Base-by-base conservation (phyloP, 2,329 filamentous ascomycete species). In the Orbilia oligospora region DNA sequence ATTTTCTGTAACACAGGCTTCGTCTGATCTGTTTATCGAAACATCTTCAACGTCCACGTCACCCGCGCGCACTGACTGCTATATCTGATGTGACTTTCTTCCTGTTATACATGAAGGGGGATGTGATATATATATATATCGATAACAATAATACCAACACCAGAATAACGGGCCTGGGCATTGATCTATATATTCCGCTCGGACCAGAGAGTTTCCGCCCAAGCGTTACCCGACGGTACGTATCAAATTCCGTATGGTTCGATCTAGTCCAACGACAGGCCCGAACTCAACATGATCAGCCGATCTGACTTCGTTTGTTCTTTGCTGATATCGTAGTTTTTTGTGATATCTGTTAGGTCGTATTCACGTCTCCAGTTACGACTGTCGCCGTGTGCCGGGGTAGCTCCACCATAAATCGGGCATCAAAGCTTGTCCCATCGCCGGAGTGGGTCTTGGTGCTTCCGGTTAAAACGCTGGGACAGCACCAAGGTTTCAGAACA, bases 401-500 rank as follows among this genome's bases (percentile, higher is more conserved):
- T 76, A 71, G 56, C 48, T 65, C 46, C 22, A 58, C 48, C 66
- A 20, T 61, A n/a, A 67, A 66, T 78, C 58, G 70, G 41, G 61
- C 53, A 33, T 63, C 67, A 69, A 63, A 71, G 67, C 67, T 71
- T 71, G 67, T 36, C 68, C 58, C 24, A 18, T 66, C 36, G 38
- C 49, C 41, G 41, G 20, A 20, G 75, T 78, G 75, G 75, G 75
- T 71, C 75, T 65, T 49, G 63, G 64, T 78, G 53, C 53, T 49
- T 78, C 75, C 75, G 75, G 75, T 68, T 78, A 78, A 78, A 78
- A 67, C 30, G 75, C 75, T 65, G 68, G 75, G 64, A 68, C 71
- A 68, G 71, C 71, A 75, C 71, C 71, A 69, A 72, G 68, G 75
- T 78, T 78, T 78, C 75, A 78, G 68, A 72, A 58, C 68, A 71